Conservation (phyloP, 805 yeast species). For the Komagataella mondaviorum region DNA sequence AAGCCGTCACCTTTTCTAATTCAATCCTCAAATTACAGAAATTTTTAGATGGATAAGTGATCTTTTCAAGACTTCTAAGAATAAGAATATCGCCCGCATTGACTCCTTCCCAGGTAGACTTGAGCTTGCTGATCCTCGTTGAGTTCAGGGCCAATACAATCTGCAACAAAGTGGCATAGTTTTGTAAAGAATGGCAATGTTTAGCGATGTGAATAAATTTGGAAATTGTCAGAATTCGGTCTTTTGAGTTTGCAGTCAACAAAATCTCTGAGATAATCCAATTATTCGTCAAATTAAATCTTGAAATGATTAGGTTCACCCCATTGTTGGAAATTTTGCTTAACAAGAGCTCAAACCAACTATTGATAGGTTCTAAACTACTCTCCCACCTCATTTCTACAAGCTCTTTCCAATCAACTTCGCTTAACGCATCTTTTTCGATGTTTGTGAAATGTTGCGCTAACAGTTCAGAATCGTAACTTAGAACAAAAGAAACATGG, state of each 20-base stretch:
- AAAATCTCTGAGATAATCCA: slow-evolving; percentile 88
- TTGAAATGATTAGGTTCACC: slow-evolving; percentile 63
- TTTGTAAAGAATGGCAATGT: slow-evolving; percentile 58
- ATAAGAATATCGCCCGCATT: slow-evolving; percentile 60
- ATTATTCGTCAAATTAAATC: slow-evolving; percentile 81
- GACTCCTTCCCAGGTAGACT: slow-evolving; percentile 61
- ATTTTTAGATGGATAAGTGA: slow-evolving; percentile 66
- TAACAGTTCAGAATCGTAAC: slow-evolving; percentile 49
- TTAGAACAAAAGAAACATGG: slow-evolving; percentile 76
- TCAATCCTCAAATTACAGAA: slow-evolving; percentile 54
- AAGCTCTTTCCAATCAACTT: slow-evolving; percentile 86
- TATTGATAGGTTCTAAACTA: slow-evolving; percentile 51
- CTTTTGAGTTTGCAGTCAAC: slow-evolving; percentile 43
- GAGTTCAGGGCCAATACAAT: slow-evolving; percentile 71
- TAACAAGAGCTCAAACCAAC: slow-evolving; percentile 72
- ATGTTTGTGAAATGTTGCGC: slow-evolving; percentile 79
- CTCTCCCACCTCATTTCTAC: slow-evolving; percentile 65
- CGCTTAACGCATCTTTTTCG: slow-evolving; percentile 72
- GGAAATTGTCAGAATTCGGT: slow-evolving; percentile 62
- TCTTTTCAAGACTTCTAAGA: slow-evolving; percentile 52
- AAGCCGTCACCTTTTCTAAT: slow-evolving; percentile 43
- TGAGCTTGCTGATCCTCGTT: slow-evolving; percentile 40
- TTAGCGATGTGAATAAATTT: slow-evolving; percentile 80
- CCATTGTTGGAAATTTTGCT: slow-evolving; percentile 29
- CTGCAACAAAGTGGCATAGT: slow-evolving; percentile 81